A percentile compares a stretch with the other conserved stretches of the same genome.
Conservation (phyloP, 352 stramenopile species). For the Pythium graminicola region DNA sequence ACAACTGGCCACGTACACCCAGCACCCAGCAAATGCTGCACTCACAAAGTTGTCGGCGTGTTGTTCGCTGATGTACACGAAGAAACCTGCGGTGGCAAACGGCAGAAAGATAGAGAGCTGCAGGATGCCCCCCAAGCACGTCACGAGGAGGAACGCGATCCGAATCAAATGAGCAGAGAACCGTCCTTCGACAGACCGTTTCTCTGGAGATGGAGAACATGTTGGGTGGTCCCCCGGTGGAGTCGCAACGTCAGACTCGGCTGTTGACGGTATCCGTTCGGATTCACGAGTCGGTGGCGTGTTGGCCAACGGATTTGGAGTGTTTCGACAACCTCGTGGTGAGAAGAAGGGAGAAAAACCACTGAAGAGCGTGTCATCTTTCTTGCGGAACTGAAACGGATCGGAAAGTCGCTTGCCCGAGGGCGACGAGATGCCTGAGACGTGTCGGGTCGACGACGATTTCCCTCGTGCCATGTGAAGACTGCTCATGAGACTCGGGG, state of each 20-base stretch:
- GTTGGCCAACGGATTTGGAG: neutral
- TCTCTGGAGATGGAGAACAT: neutral
- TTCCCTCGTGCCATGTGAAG: constrained; percentile 20
- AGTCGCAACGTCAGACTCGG: no score
- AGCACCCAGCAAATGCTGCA: constrained; percentile 28
- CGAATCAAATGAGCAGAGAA: constrained; percentile 15
- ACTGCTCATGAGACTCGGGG: constrained; percentile 19
- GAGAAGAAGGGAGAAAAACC: constrained; percentile 13
- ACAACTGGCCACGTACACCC: constrained; percentile 32
- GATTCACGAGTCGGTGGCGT: neutral
- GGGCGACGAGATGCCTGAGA: neutral
- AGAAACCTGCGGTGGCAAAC: constrained; percentile 37
- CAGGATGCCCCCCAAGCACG: constrained; percentile 26
- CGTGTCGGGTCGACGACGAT: constrained; percentile 15
- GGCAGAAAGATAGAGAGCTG: constrained; percentile 53
- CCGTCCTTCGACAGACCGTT: constrained; percentile 7
- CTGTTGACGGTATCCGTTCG: neutral
- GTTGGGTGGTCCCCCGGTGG: neutral
- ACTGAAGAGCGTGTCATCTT: constrained; percentile 18
- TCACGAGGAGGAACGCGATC: constrained; percentile 30
- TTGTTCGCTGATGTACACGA: constrained; percentile 28
- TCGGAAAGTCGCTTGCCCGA: constrained; percentile 17
- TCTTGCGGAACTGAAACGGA: constrained; percentile 19
- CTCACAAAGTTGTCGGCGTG: constrained; percentile 27
- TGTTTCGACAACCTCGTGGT: constrained; percentile 3